Conservation (phyloP, 1,139 yeast species). For the Nematodospora anomalae region DNA sequence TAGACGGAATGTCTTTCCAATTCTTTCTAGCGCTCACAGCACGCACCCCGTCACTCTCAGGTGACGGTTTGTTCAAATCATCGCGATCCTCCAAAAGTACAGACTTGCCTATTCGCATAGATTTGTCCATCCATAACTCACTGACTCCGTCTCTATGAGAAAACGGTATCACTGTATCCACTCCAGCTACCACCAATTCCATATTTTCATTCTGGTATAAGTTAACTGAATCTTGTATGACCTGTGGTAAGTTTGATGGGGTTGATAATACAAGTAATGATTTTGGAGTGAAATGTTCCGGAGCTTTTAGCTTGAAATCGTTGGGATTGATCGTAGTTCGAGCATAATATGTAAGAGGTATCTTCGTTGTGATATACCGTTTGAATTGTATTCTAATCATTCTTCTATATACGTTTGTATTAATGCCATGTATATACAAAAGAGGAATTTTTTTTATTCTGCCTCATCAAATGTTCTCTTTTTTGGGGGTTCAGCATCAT, state of each 20-base stretch:
- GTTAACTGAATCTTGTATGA: slow-evolving; percentile 33
- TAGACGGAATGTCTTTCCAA: slow-evolving; percentile 38
- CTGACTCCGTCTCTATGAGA: slow-evolving; percentile 44
- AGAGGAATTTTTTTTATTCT: slow-evolving; percentile 18
- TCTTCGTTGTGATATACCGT: slow-evolving; percentile 3
- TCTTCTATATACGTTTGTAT: too few species aligned
- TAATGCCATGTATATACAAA: too few species aligned
- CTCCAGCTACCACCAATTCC: slow-evolving; percentile 51
- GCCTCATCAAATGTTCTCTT: slow-evolving; percentile 30
- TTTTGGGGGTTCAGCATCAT: slow-evolving; percentile 16
- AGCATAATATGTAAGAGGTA: slow-evolving; percentile 9
- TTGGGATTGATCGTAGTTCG: slow-evolving; percentile 25
- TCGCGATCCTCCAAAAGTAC: slow-evolving; percentile 25
- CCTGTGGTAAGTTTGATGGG: slow-evolving; percentile 38
- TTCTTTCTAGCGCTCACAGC: slow-evolving; percentile 35
- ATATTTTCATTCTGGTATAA: slow-evolving; percentile 29
- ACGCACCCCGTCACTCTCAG: slow-evolving; percentile 36
- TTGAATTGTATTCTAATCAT: neutral
- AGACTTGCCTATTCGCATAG: slow-evolving; percentile 24
- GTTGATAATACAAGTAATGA: slow-evolving; percentile 42
- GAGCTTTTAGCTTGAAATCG: slow-evolving; percentile 14
- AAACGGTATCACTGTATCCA: slow-evolving; percentile 44
- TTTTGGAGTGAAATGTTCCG: slow-evolving; percentile 20
- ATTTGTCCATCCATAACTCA: slow-evolving; percentile 47
- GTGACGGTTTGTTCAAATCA: slow-evolving; percentile 22